Conservation (phyloP, 768 basidiomycete genomes). For the Gymnopilus dilepis region DNA sequence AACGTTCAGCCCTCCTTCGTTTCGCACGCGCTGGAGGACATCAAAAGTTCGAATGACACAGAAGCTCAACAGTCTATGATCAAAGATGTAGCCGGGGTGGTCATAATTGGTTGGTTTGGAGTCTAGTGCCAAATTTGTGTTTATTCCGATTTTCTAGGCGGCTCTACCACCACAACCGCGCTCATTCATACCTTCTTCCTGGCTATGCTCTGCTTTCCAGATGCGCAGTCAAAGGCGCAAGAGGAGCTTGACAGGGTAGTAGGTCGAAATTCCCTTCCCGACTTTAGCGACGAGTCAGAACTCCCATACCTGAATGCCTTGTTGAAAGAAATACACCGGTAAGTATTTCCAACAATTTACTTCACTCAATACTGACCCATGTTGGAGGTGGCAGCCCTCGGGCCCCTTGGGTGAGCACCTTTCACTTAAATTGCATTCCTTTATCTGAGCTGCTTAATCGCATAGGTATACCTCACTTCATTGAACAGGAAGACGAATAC, state of each 20-base stretch:
- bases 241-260: constrained; percentile 45
- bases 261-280: constrained; percentile 42
- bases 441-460: not conserved
- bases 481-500: constrained; percentile 48
- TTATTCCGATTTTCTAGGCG: constrained; percentile 26
- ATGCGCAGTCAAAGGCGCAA: constrained; percentile 43
- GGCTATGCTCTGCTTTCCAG: constrained; percentile 45
- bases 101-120: constrained; percentile 29
- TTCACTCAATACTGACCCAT: not conserved
- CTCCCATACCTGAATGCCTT: constrained; percentile 46
- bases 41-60: not conserved
- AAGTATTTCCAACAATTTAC: not conserved
- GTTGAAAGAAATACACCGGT: constrained; percentile 41
- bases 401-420: constrained; percentile 33
- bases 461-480: constrained; percentile 38
- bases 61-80: constrained; percentile 22
- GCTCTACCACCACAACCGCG: constrained; percentile 29
- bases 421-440: not conserved
- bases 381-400: constrained; percentile 33
- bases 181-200: constrained; percentile 41
- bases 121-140: not conserved
- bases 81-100: constrained; percentile 42
- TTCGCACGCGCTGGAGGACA: constrained; percentile 20
- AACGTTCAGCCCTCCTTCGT: constrained; percentile 21
- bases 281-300: constrained; percentile 38